A percentile compares a stretch with the other conserved stretches of the same genome.
Evolutionary conservation across 179 eudicot species (phyloP).

Genomic region (Nepenthes alata): DNA sequence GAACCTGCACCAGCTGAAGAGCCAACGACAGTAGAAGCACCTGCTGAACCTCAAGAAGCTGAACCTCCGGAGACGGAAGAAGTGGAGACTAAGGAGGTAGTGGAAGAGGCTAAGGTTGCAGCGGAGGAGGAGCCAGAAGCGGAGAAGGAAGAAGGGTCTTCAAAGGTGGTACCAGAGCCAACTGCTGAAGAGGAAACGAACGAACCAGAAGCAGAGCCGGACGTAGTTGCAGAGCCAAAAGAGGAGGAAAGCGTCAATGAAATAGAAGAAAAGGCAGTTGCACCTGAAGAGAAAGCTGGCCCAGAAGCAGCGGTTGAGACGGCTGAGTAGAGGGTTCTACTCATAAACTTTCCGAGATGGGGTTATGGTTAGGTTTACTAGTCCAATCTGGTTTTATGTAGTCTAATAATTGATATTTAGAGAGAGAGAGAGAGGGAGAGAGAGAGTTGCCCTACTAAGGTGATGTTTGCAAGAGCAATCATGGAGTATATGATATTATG

Average conservation of each 20-base stretch:
- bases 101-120: slow-evolving; percentile 2
- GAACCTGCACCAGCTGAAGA: too few relatives aligned
- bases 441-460: background rate
- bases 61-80: too few relatives aligned
- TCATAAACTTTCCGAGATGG: too few relatives aligned
- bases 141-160: slow-evolving; percentile 17
- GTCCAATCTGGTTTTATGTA: background rate
- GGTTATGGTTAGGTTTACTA: too few relatives aligned
- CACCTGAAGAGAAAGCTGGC: slow-evolving; percentile 5
- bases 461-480: too few relatives aligned
- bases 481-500: too few relatives aligned
- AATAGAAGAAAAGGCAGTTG: slow-evolving; percentile 9
- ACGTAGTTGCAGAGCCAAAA: slow-evolving; percentile 1
- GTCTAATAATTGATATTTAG: background rate
- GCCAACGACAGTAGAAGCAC: too few relatives aligned
- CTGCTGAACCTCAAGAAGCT: too few relatives aligned
- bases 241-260: slow-evolving; percentile 11
- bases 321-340: slow-evolving; percentile 5
- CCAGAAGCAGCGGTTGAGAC: slow-evolving; percentile 6
- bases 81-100: too few relatives aligned
- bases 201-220: background rate
- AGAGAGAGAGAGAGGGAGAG: slow-evolving; percentile 1
- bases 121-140: slow-evolving; percentile 6
- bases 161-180: slow-evolving; percentile 31
- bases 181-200: slow-evolving; percentile 10